Evolutionary conservation across 2,329 filamentous ascomycete species (phyloP).

Genomic region (Colletotrichum sojae): DNA sequence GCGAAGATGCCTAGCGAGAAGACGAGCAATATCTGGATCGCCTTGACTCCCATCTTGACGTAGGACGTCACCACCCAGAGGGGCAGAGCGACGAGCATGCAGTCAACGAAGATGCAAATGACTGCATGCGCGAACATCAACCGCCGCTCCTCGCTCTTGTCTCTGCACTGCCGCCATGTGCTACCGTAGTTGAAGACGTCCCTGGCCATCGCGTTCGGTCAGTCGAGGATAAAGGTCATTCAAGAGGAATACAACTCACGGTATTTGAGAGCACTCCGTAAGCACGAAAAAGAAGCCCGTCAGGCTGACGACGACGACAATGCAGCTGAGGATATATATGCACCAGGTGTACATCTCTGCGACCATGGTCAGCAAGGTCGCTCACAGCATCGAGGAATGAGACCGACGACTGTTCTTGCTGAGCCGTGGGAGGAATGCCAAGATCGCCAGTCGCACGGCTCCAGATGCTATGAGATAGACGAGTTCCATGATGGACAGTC

Average conservation of each 20-base stretch:
- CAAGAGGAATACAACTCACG: slow-evolving; percentile 3
- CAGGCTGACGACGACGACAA: slow-evolving; percentile 42
- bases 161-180: slow-evolving; percentile 46
- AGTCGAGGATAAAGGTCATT: background rate
- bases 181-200: slow-evolving; percentile 30
- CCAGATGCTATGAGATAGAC: slow-evolving; percentile 51
- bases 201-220: background rate
- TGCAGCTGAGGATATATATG: slow-evolving; percentile 35
- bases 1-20: slow-evolving; percentile 56
- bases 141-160: slow-evolving; percentile 42
- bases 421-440: slow-evolving; percentile 53
- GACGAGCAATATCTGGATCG: slow-evolving; percentile 52
- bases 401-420: slow-evolving; percentile 50
- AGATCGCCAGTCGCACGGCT: slow-evolving; percentile 51
- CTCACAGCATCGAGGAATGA: background rate
- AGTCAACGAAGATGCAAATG: slow-evolving; percentile 52
- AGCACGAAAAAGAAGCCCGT: slow-evolving; percentile 42
- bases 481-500: slow-evolving; percentile 31
- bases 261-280: slow-evolving; percentile 45
- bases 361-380: background rate
- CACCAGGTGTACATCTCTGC: slow-evolving; percentile 21
- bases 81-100: slow-evolving; percentile 52
- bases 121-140: slow-evolving; percentile 53
- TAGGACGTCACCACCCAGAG: slow-evolving; percentile 54
- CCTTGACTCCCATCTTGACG: slow-evolving; percentile 52